Evolutionary conservation across 108 stramenopile genomes (phyloP).

Genomic region (Conticribra weissflogii): DNA sequence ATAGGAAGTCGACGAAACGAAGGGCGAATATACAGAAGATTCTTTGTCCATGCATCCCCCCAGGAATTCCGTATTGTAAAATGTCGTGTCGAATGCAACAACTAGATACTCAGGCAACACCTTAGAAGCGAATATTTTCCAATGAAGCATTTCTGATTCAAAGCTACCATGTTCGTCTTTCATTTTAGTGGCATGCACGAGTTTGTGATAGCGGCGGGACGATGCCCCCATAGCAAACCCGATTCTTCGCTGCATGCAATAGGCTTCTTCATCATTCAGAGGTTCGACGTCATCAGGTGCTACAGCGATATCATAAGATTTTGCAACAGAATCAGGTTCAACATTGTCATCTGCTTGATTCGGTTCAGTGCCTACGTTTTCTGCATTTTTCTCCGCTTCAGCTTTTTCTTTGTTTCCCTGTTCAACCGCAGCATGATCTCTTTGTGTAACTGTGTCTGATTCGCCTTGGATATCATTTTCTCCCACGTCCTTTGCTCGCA

Average conservation of each 20-base stretch:
- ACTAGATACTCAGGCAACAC: conserved; percentile 22
- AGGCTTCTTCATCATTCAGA: conserved; percentile 1
- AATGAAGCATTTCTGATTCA: not conserved
- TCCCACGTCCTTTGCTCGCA: too few species aligned
- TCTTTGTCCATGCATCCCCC: conserved; percentile 6
- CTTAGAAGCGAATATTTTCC: not conserved
- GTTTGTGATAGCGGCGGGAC: conserved; percentile 26
- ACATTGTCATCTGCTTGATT: too few species aligned
- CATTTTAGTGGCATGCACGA: conserved; percentile 7
- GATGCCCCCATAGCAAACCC: conserved; percentile 35
- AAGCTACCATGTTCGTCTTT: not conserved
- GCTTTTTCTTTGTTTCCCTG: too few species aligned
- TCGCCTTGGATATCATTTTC: too few species aligned
- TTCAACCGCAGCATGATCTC: too few species aligned
- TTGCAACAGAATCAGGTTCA: too few species aligned
- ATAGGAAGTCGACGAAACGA: not conserved
- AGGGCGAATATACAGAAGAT: conserved; percentile 20
- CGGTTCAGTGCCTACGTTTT: too few species aligned
- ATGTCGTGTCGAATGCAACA: conserved; percentile 19
- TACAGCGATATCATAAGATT: not conserved
- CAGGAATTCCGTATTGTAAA: conserved; percentile 16
- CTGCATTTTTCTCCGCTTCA: too few species aligned
- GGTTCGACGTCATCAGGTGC: not conserved
- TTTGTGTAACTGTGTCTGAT: too few species aligned
- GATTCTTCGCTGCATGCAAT: conserved; percentile 25